Evolutionary conservation across 2,329 filamentous ascomycete genomes (phyloP).

Genomic region (Aspergillus cejpii): DNA sequence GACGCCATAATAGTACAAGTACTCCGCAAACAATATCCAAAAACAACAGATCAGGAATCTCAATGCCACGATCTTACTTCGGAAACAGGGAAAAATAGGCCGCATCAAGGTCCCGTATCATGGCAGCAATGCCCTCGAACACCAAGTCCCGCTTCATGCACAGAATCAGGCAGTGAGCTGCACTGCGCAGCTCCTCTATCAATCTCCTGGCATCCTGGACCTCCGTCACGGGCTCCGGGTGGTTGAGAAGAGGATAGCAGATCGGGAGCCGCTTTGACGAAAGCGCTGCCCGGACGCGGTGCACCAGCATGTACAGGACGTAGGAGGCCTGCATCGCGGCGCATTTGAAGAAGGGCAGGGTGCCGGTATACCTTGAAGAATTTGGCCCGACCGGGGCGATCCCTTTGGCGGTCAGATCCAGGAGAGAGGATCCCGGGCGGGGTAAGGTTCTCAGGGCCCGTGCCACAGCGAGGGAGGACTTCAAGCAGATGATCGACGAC

Average conservation of each 20-base stretch:
- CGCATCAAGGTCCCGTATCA: slow-evolving; percentile 21
- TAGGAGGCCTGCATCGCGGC: slow-evolving; percentile 23
- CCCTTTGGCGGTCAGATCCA: background rate
- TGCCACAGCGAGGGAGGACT: slow-evolving; percentile 18
- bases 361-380: slow-evolving; percentile 7
- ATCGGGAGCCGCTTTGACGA: slow-evolving; percentile 10
- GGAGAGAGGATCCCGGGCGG: slow-evolving; percentile 4
- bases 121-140: slow-evolving; percentile 21
- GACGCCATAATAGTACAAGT: no score
- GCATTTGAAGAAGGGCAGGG: slow-evolving; percentile 20
- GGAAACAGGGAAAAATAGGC: slow-evolving; percentile 12
- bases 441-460: slow-evolving; percentile 15
- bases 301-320: slow-evolving; percentile 19
- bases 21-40: no score
- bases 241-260: slow-evolving; percentile 19
- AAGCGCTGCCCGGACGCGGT: slow-evolving; percentile 16
- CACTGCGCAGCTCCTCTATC: slow-evolving; percentile 20
- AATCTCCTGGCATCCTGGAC: slow-evolving; percentile 20
- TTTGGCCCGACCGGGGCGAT: background rate
- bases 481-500: slow-evolving; percentile 21
- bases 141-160: slow-evolving; percentile 16
- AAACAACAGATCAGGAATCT: no score
- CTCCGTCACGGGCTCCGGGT: slow-evolving; percentile 17
- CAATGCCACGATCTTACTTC: background rate
- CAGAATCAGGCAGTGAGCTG: slow-evolving; percentile 11